These are phyloP conservation scores for Cladophialophora exuberans DNA, from an alignment of 2,329 filamentous ascomycete species.

Conservation along the genomic window DNA sequence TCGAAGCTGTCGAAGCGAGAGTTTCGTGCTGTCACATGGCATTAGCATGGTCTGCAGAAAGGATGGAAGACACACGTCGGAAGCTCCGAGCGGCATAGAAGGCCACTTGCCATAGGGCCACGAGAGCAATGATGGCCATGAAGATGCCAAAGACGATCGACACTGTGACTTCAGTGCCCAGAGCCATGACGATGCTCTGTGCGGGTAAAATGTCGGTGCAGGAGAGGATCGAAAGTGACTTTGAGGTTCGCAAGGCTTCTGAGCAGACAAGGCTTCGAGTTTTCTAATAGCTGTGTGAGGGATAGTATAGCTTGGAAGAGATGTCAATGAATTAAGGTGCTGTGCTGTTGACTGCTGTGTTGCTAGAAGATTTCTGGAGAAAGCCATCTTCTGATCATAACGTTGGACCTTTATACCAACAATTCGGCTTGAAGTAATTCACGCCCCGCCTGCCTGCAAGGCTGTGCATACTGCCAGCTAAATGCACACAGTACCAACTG, in stretches of 20 bases:
- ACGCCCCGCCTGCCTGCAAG: no score
- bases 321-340: no score
- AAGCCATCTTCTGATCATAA: no score
- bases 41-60: conserved; percentile 1
- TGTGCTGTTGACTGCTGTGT: no score
- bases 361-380: no score
- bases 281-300: no score
- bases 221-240: not conserved
- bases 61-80: conserved; percentile 7
- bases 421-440: no score
- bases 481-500: no score
- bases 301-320: no score
- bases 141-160: conserved; percentile 23
- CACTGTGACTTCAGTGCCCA: conserved; percentile 15
- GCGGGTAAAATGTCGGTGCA: not conserved
- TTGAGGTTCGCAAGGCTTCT: not conserved
- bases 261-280: no score
- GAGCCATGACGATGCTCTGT: conserved; percentile 6
- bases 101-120: conserved; percentile 18
- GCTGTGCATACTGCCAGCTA: no score
- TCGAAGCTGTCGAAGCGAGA: conserved; percentile 19
- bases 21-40: not conserved
- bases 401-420: no score
- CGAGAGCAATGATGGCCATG: conserved; percentile 20
- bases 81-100: conserved; percentile 13